A percentile compares a stretch with the other conserved stretches of the same genome.
phyloP scores from a whole-genome alignment of 495 filamentous ascomycete genomes.

The Trichoderma erinaceum region DNA sequence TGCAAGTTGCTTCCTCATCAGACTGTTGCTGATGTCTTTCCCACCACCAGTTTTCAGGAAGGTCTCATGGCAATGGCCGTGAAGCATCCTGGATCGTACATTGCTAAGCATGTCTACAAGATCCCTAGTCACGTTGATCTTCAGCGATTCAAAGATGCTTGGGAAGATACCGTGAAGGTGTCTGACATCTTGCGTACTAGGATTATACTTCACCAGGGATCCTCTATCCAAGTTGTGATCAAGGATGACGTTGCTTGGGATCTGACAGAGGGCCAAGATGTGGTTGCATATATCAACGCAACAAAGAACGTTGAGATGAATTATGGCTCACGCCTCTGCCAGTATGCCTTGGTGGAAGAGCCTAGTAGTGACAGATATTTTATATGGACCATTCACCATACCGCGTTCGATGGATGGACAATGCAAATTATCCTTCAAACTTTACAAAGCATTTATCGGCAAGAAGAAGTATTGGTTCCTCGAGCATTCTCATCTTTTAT shows the following conservation, averaged over 20 bases:
- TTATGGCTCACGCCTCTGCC: not conserved
- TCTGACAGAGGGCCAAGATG: not conserved
- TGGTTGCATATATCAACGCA: not conserved
- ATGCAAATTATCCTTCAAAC: slow-evolving; percentile 5
- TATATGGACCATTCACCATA: slow-evolving; percentile 2
- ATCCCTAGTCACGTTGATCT: slow-evolving; percentile 39
- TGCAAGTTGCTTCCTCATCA: slow-evolving; percentile 13
- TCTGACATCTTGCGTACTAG: slow-evolving; percentile 62
- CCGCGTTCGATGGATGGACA: slow-evolving; percentile 12
- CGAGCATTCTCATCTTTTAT: not conserved
- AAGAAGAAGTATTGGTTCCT: too few species aligned
- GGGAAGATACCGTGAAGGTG: slow-evolving; percentile 45
- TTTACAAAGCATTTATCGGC: not conserved
- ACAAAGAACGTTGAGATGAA: not conserved
- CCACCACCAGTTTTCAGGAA: slow-evolving; percentile 51
- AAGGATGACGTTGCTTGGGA: slow-evolving; percentile 6
- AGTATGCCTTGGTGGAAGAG: not conserved
- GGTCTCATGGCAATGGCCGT: slow-evolving; percentile 43
- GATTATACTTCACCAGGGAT: not conserved
- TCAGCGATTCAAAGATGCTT: slow-evolving; percentile 39
- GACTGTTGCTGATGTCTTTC: slow-evolving; percentile 20
- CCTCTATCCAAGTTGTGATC: slow-evolving; percentile 24
- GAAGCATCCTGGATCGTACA: slow-evolving; percentile 36
- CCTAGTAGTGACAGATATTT: slow-evolving; percentile 16
- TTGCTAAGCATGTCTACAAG: slow-evolving; percentile 34